These are phyloP conservation scores for Sarcocystis neurona DNA, from an alignment of 169 alveolate genomes.

Conservation along the genomic window DNA sequence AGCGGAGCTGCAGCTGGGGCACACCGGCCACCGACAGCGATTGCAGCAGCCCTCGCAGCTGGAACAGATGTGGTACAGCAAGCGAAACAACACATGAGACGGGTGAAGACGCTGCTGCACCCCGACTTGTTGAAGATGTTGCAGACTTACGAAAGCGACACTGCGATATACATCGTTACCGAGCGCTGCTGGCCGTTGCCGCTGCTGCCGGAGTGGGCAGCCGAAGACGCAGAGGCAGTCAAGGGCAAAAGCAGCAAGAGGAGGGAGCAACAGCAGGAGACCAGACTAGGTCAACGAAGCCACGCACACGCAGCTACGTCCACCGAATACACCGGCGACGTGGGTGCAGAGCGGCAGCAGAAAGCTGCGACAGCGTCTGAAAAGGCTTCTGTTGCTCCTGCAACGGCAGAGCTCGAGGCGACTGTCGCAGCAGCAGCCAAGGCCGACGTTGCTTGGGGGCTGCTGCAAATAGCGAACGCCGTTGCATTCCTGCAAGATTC, in stretches of 20 bases:
- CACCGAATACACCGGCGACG: neutral
- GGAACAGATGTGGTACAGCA: too few species aligned
- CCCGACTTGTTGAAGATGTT: constrained; percentile 60
- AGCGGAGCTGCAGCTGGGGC: neutral
- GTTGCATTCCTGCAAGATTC: constrained; percentile 55
- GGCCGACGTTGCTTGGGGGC: constrained; percentile 33
- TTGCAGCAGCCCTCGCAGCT: too few species aligned
- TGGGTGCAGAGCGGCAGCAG: neutral
- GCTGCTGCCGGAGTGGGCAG: neutral
- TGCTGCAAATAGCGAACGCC: constrained; percentile 43
- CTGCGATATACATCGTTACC: constrained; percentile 56
- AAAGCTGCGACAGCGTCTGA: neutral
- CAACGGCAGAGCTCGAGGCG: neutral
- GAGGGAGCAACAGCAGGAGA: too few species aligned
- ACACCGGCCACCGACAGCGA: too few species aligned
- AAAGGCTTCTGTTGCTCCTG: neutral
- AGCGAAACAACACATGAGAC: constrained; percentile 34
- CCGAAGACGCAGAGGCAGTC: neutral
- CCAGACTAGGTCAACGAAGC: neutral
- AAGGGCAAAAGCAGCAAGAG: too few species aligned
- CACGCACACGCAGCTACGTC: neutral
- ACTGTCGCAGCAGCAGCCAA: constrained; percentile 15
- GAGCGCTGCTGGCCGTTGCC: constrained; percentile 52
- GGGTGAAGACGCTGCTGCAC: constrained; percentile 57
- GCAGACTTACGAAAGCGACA: constrained; percentile 48